Evolutionary conservation across 768 basidiomycete species (phyloP).

Genomic region (Phylloporus sp.): DNA sequence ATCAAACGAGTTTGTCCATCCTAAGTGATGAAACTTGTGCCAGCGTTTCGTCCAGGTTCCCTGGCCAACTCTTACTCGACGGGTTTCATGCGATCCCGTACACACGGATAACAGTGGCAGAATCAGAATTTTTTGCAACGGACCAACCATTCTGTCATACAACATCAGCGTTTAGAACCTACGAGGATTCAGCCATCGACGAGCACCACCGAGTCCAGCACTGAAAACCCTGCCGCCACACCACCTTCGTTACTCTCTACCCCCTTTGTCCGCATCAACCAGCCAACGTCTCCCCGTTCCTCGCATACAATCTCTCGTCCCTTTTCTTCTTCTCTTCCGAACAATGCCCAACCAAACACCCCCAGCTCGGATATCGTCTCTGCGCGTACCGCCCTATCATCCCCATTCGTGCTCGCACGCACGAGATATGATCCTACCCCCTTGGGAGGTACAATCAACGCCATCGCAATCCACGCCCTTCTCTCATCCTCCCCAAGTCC

Average conservation of each 20-base stretch:
- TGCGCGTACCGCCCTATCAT: slow-evolving; percentile 40
- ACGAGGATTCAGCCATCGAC: slow-evolving; percentile 38
- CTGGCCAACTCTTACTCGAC: too few relatives aligned
- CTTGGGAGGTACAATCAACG: slow-evolving; percentile 76
- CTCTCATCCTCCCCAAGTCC: slow-evolving; percentile 55
- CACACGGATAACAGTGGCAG: too few relatives aligned
- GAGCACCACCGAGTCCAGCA: slow-evolving; percentile 66
- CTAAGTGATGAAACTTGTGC: slow-evolving; percentile 1
- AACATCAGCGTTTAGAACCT: too few relatives aligned
- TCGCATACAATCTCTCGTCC: slow-evolving; percentile 31
- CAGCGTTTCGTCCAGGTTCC: not conserved
- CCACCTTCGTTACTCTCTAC: slow-evolving; percentile 75
- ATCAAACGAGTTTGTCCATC: too few relatives aligned
- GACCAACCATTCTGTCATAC: too few relatives aligned
- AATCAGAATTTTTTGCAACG: too few relatives aligned
- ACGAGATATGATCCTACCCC: slow-evolving; percentile 71
- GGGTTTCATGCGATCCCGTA: too few relatives aligned
- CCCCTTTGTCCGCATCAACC: slow-evolving; percentile 86
- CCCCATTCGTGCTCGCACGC: slow-evolving; percentile 39
- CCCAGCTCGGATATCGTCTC: slow-evolving; percentile 90
- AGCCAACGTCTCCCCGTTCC: slow-evolving; percentile 69
- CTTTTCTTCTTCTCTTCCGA: slow-evolving; percentile 47
- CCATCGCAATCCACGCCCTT: slow-evolving; percentile 95
- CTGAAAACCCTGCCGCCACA: slow-evolving; percentile 56
- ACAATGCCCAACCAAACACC: slow-evolving; percentile 86